Evolutionary conservation across 176 grass and related monocot species (phyloP), one percentile per base, ranked within the genome.

Genomic region (Hyparrhenia diplandra): DNA sequence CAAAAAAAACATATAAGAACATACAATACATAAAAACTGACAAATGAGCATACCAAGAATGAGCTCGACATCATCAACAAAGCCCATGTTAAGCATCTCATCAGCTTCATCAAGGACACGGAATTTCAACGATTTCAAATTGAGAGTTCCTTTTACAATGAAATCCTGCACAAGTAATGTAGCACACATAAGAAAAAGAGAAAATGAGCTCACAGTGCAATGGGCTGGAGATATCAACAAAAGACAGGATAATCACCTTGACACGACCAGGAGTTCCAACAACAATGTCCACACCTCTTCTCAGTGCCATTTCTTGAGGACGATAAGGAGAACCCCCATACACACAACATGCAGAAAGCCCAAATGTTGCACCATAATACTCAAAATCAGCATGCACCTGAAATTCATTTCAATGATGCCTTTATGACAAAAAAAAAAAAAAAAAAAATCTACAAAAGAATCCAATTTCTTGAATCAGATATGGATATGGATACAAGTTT

Each of bases 31-130:
- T 17, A 9, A 4, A 20, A 79, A 77, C 45, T 69, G 5, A 47
- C 35, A 30, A 63, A 43, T 25, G 25, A 27, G 5, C 64, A 72
- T 96, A 99, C 97, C 87, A 71, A 99, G 90, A 90, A 99, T 99
- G 84, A 93, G 91, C 75, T 99, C 97, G 0, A 99, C 97, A 74
- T 99, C 97, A 6, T 95, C 93, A 77, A 96, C 93, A 32, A 99
- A 99, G 8, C 93, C 97, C 97, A 99, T 99, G 74, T 93, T 99
- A 79, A 99, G 93, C 93, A 95, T 99, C 71, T 99, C 97, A 91
- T 99, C 97, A 82, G 97, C 97, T 88, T 99, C 97, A 64, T 99
- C 97, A 81, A 99, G 97, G 63, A 99, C 88, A 73, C 95, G 92
- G 63, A 95, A 98, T 67, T 98, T 98, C 63, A 98, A 87, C 23